Evolutionary conservation across 73 alveolate genomes (phyloP).

Genomic region (Halteria grandinella): DNA sequence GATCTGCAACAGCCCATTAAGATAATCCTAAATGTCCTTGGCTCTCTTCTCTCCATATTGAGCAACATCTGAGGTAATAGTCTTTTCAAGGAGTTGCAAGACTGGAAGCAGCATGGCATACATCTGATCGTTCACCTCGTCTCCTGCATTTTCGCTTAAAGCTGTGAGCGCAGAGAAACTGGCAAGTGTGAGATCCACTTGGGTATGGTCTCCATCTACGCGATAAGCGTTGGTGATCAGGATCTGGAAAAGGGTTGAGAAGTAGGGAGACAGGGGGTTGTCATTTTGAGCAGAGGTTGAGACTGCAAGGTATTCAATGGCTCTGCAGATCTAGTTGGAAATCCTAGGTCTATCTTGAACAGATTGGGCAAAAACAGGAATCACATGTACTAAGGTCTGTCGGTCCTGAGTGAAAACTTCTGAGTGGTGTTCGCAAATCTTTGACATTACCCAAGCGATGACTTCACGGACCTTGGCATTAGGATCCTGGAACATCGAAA

Average conservation of each 20-base stretch:
- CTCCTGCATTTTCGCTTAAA: conserved; percentile 48
- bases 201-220: conserved; percentile 14
- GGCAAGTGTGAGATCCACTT: conserved; percentile 29
- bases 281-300: neutral
- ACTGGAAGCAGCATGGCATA: conserved; percentile 11
- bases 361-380: conserved; percentile 5
- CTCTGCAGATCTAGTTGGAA: conserved; percentile 44
- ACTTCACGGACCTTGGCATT: conserved; percentile 63
- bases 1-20: conserved; percentile 49
- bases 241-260: conserved; percentile 8
- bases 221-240: conserved; percentile 47
- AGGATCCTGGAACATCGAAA: conserved; percentile 45
- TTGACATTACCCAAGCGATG: conserved; percentile 63
- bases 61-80: neutral
- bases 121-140: conserved; percentile 4
- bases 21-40: conserved; percentile 45
- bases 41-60: conserved; percentile 14
- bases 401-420: conserved; percentile 35
- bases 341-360: conserved; percentile 56
- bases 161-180: conserved; percentile 54
- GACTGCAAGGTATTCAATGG: conserved; percentile 41
- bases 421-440: conserved; percentile 53
- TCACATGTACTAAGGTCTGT: neutral
- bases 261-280: conserved; percentile 40
- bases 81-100: conserved; percentile 28